Base-by-base conservation (phyloP, 2,329 filamentous ascomycete genomes). In the Hawksworthiomyces lignivorus region DNA sequence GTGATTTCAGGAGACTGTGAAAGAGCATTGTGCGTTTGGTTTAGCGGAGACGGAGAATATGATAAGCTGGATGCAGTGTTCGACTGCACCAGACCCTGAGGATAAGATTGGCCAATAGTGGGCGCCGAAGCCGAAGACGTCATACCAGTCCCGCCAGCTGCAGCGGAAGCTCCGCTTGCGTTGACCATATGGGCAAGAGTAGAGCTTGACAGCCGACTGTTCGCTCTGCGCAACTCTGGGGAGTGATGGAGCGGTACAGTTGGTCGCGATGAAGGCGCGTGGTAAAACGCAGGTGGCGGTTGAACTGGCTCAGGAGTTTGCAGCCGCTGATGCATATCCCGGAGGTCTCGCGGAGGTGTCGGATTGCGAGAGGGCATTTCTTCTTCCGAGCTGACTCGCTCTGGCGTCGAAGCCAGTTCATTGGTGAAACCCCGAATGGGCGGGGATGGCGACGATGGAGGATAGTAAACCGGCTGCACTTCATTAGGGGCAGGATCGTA, bases 161-260 rank as follows among this genome's bases (percentile, higher is more conserved):
- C n/a, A 35, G 65, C 57, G 36, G 77, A 8, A 8, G 24, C 60
- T 18, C 73, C 75, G 41, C 76, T 77, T 34, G 83, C 84, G 50
- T 82, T 83, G 24, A 78, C 79, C 57, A 97, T 71, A 57, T 96
- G 87, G 33, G 81, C 74, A 34, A 96, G 69, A 1, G 90, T 97
- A 1, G 80, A 80, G 51, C 73, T 76, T 20, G 92, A 95, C 59
- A 97, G 80, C 18, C 87, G 82, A 52, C 83, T 88, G 52, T 87
- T 92, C 39, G 85, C 87, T 49, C 80, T 80, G 48, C 85, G 82
- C 53, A 90, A 70, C 56, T 92, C 86, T 12, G 84, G 77, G 22
- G 87, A 82, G 44, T 86, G 78, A 52, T 84, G 79, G 0, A 85
- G 85, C 48, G 77, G 77, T 45, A 75, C 79, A 2, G 71, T 68